Base-by-base conservation (phyloP, 441 rosid species). In the Brassica balearica region DNA sequence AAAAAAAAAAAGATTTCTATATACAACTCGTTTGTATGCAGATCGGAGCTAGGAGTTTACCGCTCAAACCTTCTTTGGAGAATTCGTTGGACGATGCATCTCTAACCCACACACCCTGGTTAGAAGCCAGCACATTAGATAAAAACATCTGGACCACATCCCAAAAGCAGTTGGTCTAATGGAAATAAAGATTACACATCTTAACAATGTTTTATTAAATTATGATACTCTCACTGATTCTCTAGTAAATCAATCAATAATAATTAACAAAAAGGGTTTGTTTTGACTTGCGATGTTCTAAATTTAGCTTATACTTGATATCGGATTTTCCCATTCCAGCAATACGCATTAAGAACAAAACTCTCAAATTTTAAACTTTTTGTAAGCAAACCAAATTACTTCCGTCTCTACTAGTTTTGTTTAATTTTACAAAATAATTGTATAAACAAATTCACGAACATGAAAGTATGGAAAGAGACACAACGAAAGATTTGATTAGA, bases 401-500 rank as follows among this genome's bases (percentile, higher is more conserved):
- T 25, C 72, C 5, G 65, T 63, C 32, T 73, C 56, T 65, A 17
- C 32, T 67, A 67, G 67, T 75, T 59, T 15, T 41, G 68, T 46
- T 14, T 36, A 36, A 36, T 36, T 36, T 36, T 23, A 64, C 70
- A 38, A 60, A 38, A 60, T 51, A 68, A 19, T 5, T 3, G 69
- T 78, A 72, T 32, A 60, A 65, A 43, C 22, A 5, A 8, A 73
- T 6, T 20, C 29, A 75, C 64, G 19, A 67, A 29, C 8, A 61
- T 15, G 64, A 46, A 41, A 29, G 23, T 58, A 63, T 46, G 1
- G 69, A 58, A 56, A 75, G 60, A 38, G 76, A 75, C 71, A 64
- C 66, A 69, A 68, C 67, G 71, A 74, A 68, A 79, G 69, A 69
- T 74, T 69, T 79, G 19, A 80, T 70, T 58, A 74, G 9, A 68